Evolutionary conservation across 2,329 filamentous ascomycete species (phyloP).

Genomic region (Dissoconium aciculare): DNA sequence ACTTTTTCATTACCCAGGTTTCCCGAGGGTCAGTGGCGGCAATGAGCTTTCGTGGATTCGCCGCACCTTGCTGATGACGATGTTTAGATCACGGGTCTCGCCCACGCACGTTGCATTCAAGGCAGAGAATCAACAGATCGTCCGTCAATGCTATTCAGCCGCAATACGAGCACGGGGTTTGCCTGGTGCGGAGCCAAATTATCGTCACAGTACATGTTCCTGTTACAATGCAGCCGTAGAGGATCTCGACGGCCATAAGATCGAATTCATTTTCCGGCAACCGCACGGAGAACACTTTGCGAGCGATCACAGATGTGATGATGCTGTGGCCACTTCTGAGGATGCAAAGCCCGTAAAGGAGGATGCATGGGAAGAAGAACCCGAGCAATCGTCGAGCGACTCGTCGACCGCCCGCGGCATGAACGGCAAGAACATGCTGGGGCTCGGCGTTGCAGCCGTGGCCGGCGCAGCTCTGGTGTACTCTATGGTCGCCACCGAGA

Average conservation of each 20-base stretch:
- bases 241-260: conserved; percentile 71
- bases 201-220: conserved; percentile 38
- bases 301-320: conserved; percentile 24
- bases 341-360: conserved; percentile 29
- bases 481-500: conserved; percentile 50
- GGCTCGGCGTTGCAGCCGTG: conserved; percentile 63
- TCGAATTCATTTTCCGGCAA: conserved; percentile 56
- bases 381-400: conserved; percentile 12
- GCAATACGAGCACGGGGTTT: conserved; percentile 51
- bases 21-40: conserved; percentile 40
- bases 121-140: conserved; percentile 48
- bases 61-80: conserved; percentile 5
- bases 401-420: no score
- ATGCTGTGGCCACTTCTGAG: conserved; percentile 26
- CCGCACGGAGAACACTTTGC: no score
- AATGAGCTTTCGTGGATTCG: neutral
- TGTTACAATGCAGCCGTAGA: conserved; percentile 50
- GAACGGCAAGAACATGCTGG: conserved; percentile 33
- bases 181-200: conserved; percentile 41
- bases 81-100: conserved; percentile 14
- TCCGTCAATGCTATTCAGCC: conserved; percentile 56
- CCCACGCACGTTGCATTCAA: conserved; percentile 41
- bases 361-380: conserved; percentile 15
- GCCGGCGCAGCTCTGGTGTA: conserved; percentile 66
- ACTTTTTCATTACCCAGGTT: conserved; percentile 51